Evolutionary conservation across 106 monocot species (phyloP).

Genomic region (Phalaenopsis equestris): DNA sequence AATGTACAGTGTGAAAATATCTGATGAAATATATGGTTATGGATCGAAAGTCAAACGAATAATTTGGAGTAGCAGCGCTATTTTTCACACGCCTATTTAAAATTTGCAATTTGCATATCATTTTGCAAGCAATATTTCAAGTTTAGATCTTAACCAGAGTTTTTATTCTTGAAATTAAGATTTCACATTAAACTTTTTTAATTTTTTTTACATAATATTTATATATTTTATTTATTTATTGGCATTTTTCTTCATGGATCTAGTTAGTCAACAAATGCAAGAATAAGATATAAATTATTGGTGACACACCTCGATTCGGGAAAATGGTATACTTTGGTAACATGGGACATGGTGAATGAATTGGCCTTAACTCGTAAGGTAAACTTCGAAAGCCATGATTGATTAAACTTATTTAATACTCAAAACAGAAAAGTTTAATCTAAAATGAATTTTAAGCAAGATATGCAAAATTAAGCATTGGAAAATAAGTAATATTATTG

Average conservation of each 20-base stretch:
- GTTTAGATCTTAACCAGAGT: not conserved
- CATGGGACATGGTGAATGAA: too few relatives aligned
- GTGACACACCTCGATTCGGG: too few relatives aligned
- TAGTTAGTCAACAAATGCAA: not conserved
- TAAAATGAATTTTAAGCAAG: too few relatives aligned
- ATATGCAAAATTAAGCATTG: too few relatives aligned
- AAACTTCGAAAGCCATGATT: too few relatives aligned
- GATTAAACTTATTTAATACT: too few relatives aligned
- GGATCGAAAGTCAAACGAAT: not conserved
- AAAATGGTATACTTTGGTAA: too few relatives aligned
- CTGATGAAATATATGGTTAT: not conserved
- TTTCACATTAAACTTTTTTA: not conserved
- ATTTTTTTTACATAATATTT: not conserved
- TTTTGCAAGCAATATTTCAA: not conserved
- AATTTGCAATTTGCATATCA: not conserved
- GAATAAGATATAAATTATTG: not conserved
- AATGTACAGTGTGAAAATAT: not conserved
- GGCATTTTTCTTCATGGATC: not conserved
- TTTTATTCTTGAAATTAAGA: not conserved
- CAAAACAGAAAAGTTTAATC: too few relatives aligned
- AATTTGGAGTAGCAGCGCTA: not conserved
- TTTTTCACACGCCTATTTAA: not conserved
- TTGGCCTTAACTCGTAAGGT: too few relatives aligned
- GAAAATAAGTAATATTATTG: too few relatives aligned
- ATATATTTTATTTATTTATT: not conserved